Percentiles rank a stretch among this genome's conserved stretches.
phyloP scores from a whole-genome alignment of 805 yeast genomes.

The Tetrapisispora fleetii region DNA sequence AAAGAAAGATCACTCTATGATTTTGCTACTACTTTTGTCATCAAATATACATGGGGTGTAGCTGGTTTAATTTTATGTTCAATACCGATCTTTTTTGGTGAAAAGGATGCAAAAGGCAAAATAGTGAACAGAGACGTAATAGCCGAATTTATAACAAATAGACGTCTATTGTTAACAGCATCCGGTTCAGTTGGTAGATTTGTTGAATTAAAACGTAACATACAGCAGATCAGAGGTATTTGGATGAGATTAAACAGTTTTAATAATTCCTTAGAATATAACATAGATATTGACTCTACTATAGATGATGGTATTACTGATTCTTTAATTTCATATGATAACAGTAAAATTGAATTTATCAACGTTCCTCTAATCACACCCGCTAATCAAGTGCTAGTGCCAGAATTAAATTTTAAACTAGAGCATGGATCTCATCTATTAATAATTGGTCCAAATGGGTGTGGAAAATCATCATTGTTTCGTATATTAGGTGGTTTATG shows the following conservation, averaged over 20 bases:
- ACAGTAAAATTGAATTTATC: constrained; percentile 56
- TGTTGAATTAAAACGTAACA: constrained; percentile 72
- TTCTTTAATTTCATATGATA: constrained; percentile 34
- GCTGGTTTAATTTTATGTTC: constrained; percentile 83
- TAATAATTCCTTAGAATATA: constrained; percentile 41
- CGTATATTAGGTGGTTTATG: constrained; percentile 88
- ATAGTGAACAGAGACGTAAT: constrained; percentile 35
- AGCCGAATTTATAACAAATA: constrained; percentile 80
- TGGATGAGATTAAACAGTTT: constrained; percentile 65
- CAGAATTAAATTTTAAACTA: constrained; percentile 57
- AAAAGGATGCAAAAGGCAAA: constrained; percentile 4
- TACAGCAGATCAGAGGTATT: constrained; percentile 77
- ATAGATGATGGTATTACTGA: not conserved
- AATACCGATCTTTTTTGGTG: constrained; percentile 67
- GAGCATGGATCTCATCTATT: constrained; percentile 76
- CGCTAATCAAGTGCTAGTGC: constrained; percentile 60
- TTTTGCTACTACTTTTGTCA: constrained; percentile 76
- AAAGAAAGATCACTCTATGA: constrained; percentile 73
- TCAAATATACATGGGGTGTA: constrained; percentile 93
- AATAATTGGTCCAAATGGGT: constrained; percentile 93
- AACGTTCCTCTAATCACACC: constrained; percentile 82
- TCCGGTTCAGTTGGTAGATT: constrained; percentile 83
- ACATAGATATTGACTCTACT: constrained; percentile 9
- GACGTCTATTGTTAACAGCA: constrained; percentile 73
- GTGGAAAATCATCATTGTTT: constrained; percentile 89